Conservation (phyloP, 176 grass and related monocot genomes). For the Hordeum marinum region DNA sequence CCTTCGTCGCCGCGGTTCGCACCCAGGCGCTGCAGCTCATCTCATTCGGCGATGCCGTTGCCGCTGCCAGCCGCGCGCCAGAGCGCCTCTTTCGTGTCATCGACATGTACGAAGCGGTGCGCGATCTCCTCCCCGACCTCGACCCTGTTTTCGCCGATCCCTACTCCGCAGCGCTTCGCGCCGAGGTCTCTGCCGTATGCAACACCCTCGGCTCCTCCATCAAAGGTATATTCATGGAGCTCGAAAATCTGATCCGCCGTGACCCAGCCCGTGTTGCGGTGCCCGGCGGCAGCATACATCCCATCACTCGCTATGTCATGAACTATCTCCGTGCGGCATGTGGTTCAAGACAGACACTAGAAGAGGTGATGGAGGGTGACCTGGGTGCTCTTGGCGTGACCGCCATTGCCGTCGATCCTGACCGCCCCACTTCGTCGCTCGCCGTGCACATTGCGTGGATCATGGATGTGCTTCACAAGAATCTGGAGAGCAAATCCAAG, state of each 20-base stretch:
- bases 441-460: slow-evolving; percentile 95
- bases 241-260: slow-evolving; percentile 93
- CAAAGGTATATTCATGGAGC: slow-evolving; percentile 93
- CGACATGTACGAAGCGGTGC: slow-evolving; percentile 92
- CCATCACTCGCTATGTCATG: slow-evolving; percentile 94
- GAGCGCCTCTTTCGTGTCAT: slow-evolving; percentile 93
- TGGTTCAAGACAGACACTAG: slow-evolving; percentile 79
- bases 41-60: slow-evolving; percentile 77
- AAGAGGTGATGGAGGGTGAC: slow-evolving; percentile 93
- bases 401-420: slow-evolving; percentile 54
- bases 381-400: slow-evolving; percentile 33
- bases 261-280: slow-evolving; percentile 68
- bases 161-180: slow-evolving; percentile 74
- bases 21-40: slow-evolving; percentile 71
- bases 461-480: slow-evolving; percentile 97
- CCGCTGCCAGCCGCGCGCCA: slow-evolving; percentile 64
- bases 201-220: slow-evolving; percentile 72
- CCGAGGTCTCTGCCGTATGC: slow-evolving; percentile 66
- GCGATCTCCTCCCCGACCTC: slow-evolving; percentile 80
- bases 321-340: slow-evolving; percentile 93
- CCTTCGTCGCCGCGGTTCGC: slow-evolving; percentile 74
- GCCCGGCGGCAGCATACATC: slow-evolving; percentile 80
- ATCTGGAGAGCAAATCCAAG: slow-evolving; percentile 90
- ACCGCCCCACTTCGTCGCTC: slow-evolving; percentile 77
- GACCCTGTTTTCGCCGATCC: slow-evolving; percentile 79